Base-by-base conservation (phyloP, 768 basidiomycete genomes). In the Boletus eberwhitei region DNA sequence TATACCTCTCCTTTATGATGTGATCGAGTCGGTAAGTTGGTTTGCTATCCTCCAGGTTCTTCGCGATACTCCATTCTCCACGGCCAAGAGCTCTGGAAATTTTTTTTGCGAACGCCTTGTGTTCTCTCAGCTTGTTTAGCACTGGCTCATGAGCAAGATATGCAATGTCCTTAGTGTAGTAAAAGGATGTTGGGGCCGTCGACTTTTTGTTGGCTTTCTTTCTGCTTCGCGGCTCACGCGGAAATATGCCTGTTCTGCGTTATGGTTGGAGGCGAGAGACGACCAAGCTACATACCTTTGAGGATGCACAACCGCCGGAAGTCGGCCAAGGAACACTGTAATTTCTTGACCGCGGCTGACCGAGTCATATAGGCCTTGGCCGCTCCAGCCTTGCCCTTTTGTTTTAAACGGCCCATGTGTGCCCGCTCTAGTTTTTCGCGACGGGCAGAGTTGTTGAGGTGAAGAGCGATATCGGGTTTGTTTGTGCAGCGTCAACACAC, bases 61-160 rank as follows among this genome's bases (percentile, higher is more conserved):
- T 97, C 4, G 97, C 97, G 54, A 84, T 85, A 52, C 85, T 88
- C 93, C 94, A 99, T 79, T 99, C 95, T 38, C 90, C 89, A 52
- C 95, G 78, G 22, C 96, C 97, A 39, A 99, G 77, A 11, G 97
- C 96, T 53, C 91, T 81, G 43, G 92, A 87, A 42, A 99, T 81
- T 73, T 97, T 97, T 75, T 98, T 98, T 2, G 97, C 95, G 63
- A 98, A 98, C 2, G 94, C 87, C 71, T 99, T 99, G 77, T 99
- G 97, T 69, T 98, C 94, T 66, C 97, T 79, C 48, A 99, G 79
- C 71, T 93, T 97, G 70, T 84, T 86, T 24, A 99, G 78, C 12
- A 98, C 86, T 2, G 97, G 97, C 69, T 99, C 97, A 71, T 99
- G 97, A 5, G 93, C 87, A 34, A 99, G 84, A 73, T 96, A 98